These are phyloP conservation scores for Aspergillus calidoustus DNA, from an alignment of 2,329 filamentous ascomycete species.

Conservation along the genomic window DNA sequence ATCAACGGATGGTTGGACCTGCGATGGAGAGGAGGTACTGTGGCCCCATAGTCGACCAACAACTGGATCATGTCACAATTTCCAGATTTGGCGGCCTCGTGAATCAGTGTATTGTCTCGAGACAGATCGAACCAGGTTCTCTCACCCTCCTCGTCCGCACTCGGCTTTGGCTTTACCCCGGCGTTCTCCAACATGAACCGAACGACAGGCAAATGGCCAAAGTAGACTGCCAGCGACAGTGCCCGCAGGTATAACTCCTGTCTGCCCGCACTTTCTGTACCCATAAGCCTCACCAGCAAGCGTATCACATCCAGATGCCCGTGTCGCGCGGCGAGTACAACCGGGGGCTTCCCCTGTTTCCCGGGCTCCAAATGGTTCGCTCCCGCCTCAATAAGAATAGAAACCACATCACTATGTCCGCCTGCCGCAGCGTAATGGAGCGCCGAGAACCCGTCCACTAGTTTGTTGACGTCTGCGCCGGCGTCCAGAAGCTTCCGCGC, in stretches of 20 bases:
- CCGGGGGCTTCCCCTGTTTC: not conserved
- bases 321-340: not conserved
- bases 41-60: not conserved
- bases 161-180: not conserved
- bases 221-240: not conserved
- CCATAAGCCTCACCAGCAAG: not conserved
- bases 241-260: not conserved
- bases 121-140: not conserved
- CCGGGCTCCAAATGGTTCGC: not conserved
- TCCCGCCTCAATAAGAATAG: not conserved
- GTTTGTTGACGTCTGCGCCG: not conserved
- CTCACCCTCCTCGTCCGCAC: not conserved
- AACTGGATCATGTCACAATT: slow-evolving; percentile 7
- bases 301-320: not conserved
- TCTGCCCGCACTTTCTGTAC: not conserved
- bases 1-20: slow-evolving; percentile 1
- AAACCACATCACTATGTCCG: not conserved
- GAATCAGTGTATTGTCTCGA: not conserved
- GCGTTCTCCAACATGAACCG: not conserved
- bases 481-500: slow-evolving; percentile 1
- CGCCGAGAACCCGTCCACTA: not conserved
- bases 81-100: not conserved
- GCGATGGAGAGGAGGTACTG: not conserved
- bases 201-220: not conserved
- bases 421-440: not conserved